Evolutionary conservation across 306 rosid species (phyloP), one percentile per base, ranked within the genome.

Genomic region (Cicer pinnatifidum): DNA sequence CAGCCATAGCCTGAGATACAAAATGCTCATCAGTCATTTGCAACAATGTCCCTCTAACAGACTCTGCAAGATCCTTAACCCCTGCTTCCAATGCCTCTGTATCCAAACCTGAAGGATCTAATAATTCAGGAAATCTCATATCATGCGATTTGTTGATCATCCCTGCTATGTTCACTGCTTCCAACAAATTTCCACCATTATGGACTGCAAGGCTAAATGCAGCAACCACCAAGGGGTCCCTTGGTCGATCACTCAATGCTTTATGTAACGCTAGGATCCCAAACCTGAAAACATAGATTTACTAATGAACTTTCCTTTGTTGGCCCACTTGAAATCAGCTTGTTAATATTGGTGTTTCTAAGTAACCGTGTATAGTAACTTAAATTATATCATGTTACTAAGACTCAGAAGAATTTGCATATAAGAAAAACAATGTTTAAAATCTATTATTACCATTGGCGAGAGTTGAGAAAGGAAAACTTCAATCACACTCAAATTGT

Each of bases 241-340:
- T 84, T 45, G 97, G 92, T 58, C 64, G 81, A 76, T 88, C 86
- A 13, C 72, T 82, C 74, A 92, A 80, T 15, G 97, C 82, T 65
- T 70, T 81, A 81, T 92, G 97, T 66, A 92, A 88, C 58, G 89
- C 94, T 73, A 92, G 85, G 71, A 92, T 84, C 20, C 85, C 84
- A 68, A 92, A 83, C 96, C 96, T 90, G 96, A 75, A 80, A 82
- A 54, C 40, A 68, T 69, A 82, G 71, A 81, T 46, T 46, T 75
- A 43, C 43, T 56, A 12, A 45, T 62, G 64, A 80, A 67, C 66
- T 82, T 78, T 75, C 38, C 73, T 78, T 82, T 75, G 51, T 56
- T 50, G 19, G 12, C 64, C 64, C 71, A 65, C 63, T 75, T 53
- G 8, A 48, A 71, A 75, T 46, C 70, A 66, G 63, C 50, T 48